Percentiles rank a stretch among this genome's conserved stretches.
Evolutionary conservation across 2,329 filamentous ascomycete genomes (phyloP).

Genomic region (Lasiodiplodia citricola): DNA sequence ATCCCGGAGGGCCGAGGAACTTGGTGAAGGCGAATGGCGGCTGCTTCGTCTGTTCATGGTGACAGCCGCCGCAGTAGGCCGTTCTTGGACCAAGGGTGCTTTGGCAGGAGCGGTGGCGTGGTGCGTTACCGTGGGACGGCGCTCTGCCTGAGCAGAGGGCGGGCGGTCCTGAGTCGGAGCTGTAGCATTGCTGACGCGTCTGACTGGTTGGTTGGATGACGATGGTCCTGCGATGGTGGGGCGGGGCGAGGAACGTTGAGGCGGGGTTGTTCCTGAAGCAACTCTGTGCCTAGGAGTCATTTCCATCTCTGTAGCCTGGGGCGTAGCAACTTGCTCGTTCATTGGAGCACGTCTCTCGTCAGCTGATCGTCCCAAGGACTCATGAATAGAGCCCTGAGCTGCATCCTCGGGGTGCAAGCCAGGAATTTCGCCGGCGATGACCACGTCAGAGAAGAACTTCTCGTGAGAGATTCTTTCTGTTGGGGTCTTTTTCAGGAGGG

Average conservation of each 20-base stretch:
- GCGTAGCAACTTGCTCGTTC: background rate
- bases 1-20: constrained; percentile 56
- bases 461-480: constrained; percentile 85
- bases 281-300: constrained; percentile 13
- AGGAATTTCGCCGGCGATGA: constrained; percentile 78
- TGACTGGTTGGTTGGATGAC: background rate
- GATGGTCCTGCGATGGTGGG: constrained; percentile 1
- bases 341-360: constrained; percentile 11
- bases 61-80: constrained; percentile 42
- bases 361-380: constrained; percentile 4
- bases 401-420: constrained; percentile 80
- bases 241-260: constrained; percentile 11
- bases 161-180: constrained; percentile 37
- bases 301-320: constrained; percentile 2
- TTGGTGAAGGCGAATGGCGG: constrained; percentile 50
- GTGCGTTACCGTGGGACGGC: constrained; percentile 50
- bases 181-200: constrained; percentile 40
- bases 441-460: constrained; percentile 77
- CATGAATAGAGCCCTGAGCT: constrained; percentile 34
- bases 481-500: constrained; percentile 82
- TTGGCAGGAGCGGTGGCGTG: constrained; percentile 53
- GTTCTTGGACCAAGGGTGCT: constrained; percentile 44
- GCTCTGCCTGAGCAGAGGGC: constrained; percentile 46
- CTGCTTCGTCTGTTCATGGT: constrained; percentile 69
- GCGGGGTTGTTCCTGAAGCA: constrained; percentile 11